A percentile compares a stretch with the other conserved stretches of the same genome.
Conservation (phyloP, 768 basidiomycete genomes). For the Pleurotus citrinopileatus region DNA sequence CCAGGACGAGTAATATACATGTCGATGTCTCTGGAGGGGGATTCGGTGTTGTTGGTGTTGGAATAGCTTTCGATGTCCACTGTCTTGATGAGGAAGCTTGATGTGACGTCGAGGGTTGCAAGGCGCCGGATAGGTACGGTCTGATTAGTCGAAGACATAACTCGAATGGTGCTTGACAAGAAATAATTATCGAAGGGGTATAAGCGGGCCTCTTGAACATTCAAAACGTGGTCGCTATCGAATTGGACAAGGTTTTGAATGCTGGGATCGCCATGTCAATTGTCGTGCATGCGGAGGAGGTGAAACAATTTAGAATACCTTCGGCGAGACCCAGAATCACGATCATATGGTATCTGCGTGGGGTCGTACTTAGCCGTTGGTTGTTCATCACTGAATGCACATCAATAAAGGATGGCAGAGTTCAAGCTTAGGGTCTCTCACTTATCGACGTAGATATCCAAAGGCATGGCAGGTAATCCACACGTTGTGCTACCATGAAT, state of each 20-base stretch:
- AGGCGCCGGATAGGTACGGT: slow-evolving; percentile 41
- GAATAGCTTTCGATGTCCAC: slow-evolving; percentile 36
- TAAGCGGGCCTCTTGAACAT: slow-evolving; percentile 49
- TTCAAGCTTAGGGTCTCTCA: slow-evolving; percentile 20
- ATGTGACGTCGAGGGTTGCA: slow-evolving; percentile 39
- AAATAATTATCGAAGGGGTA: slow-evolving; percentile 59
- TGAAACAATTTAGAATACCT: slow-evolving; percentile 27
- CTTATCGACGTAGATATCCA: slow-evolving; percentile 51
- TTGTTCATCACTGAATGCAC: slow-evolving; percentile 25
- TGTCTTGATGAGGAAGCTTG: slow-evolving; percentile 43
- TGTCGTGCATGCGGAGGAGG: neutral
- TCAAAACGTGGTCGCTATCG: slow-evolving; percentile 53
- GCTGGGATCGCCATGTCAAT: slow-evolving; percentile 23
- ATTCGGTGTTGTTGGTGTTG: slow-evolving; percentile 19
- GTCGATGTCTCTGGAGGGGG: slow-evolving; percentile 40
- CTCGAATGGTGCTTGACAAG: slow-evolving; percentile 47
- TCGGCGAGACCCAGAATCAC: slow-evolving; percentile 36
- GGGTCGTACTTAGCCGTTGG: slow-evolving; percentile 46
- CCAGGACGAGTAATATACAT: slow-evolving; percentile 42
- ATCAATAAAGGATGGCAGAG: neutral
- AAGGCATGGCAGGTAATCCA: slow-evolving; percentile 41
- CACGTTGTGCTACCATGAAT: slow-evolving; percentile 42
- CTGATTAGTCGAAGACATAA: slow-evolving; percentile 28
- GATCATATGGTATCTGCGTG: slow-evolving; percentile 37
- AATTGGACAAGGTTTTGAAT: slow-evolving; percentile 56